Base-by-base conservation (phyloP, 495 filamentous ascomycete species). In the Trichoderma erinaceum region DNA sequence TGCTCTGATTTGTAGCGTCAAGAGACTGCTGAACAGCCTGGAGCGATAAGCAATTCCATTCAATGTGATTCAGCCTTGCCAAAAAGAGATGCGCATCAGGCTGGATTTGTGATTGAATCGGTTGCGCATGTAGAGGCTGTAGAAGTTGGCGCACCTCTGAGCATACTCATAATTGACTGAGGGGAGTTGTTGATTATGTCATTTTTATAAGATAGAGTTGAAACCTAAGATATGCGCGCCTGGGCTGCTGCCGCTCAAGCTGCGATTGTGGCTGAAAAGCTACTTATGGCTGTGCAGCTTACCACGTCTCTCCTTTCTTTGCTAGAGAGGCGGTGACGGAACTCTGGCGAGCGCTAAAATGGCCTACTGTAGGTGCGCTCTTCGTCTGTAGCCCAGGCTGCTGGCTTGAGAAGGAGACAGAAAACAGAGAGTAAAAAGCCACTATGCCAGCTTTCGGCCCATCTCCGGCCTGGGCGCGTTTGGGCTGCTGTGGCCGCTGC, bases 401-500 rank as follows among this genome's bases (percentile, higher is more conserved):
- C 48, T 52, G 21, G 21, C 48, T n/a, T 52, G 35, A 38, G 35
- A 7, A 38, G 7, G 35, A 38, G 35, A 38, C 29, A 1, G 29
- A 29, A 29, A 29, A 5, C 3, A 38, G 35, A 38, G 27, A 29
- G 56, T 0, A 61, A 61, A 27, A 11, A 10, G 15, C 23, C 56
- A 25, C 56, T 12, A 29, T 61, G 56, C 56, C 56, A 13, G 12
- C 23, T 32, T 32, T 61, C 56, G 56, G 56, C 23, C 10, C 56
- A 61, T 29, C 56, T 15, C 56, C 56, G 56, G 56, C 56, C 56
- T 15, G 56, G 25, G 56, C 56, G 56, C 56, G 56, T 61, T 61
- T 52, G 56, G 56, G 56, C 56, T 13, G 12, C 56, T 61, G 56
- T 13, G 23, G 23, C 27, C 56, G 56, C 56, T n/a, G 23, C 56